Conservation (phyloP, 2,329 filamentous ascomycete genomes). For the Emmonsia crescens region DNA sequence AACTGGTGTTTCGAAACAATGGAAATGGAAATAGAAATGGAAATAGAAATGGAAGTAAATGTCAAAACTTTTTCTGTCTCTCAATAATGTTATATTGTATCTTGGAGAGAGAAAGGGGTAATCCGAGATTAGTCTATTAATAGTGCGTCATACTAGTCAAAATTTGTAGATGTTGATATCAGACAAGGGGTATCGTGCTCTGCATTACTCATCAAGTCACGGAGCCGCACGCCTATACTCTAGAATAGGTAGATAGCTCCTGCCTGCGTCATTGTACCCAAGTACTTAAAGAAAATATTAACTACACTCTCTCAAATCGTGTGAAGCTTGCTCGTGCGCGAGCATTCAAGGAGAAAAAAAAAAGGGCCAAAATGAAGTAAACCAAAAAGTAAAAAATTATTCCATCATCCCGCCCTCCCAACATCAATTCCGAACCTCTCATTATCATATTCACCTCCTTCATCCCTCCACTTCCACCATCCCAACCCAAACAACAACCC, state of each 20-base stretch:
- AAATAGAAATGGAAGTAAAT: not conserved
- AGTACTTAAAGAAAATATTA: no score
- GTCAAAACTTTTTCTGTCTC: not conserved
- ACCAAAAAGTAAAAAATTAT: not conserved
- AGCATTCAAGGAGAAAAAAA: not conserved
- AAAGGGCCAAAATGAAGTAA: not conserved
- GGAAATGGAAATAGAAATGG: not conserved
- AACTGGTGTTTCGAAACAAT: not conserved
- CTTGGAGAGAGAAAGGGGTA: no score
- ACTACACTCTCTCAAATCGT: no score
- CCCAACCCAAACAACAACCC: slow-evolving; percentile 1
- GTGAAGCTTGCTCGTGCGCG: no score
- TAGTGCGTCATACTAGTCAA: no score
- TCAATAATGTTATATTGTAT: not conserved
- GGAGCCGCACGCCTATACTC: no score
- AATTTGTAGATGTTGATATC: no score
- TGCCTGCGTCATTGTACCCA: no score
- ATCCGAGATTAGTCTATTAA: no score
- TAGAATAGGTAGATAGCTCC: no score
- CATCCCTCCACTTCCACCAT: not conserved
- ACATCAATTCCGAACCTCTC: slow-evolving; percentile 2
- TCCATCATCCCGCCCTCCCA: not conserved
- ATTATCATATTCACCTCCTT: not conserved
- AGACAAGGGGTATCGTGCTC: no score
- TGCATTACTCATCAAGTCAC: no score